A percentile compares a stretch with the other conserved stretches of the same genome.
phyloP scores from a whole-genome alignment of 305 asterid species.

The Solanum hybrid region DNA sequence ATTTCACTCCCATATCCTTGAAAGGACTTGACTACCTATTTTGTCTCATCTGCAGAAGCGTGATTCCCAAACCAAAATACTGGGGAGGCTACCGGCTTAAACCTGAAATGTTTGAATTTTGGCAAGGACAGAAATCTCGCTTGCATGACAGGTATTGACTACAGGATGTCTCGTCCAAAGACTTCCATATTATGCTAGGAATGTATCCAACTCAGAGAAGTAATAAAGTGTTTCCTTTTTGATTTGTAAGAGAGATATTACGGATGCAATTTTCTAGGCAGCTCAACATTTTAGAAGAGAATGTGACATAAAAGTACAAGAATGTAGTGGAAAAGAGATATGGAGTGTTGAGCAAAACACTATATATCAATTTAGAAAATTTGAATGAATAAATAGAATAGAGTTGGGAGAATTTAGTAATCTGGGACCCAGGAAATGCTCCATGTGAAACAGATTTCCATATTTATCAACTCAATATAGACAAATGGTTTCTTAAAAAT shows the following conservation, averaged over 20 bases:
- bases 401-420: background rate
- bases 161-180: background rate
- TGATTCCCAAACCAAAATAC: slow-evolving; percentile 12
- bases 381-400: background rate
- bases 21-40: background rate
- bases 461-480: background rate
- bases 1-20: background rate
- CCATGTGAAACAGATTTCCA: background rate
- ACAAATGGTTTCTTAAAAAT: background rate
- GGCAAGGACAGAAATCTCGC: slow-evolving; percentile 22
- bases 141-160: slow-evolving; percentile 16
- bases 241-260: background rate
- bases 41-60: slow-evolving; percentile 2
- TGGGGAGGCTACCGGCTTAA: slow-evolving; percentile 21
- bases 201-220: background rate
- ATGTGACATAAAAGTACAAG: background rate
- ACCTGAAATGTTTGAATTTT: slow-evolving; percentile 15
- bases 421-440: background rate
- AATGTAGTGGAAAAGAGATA: background rate
- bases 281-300: background rate
- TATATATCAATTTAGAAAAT: background rate
- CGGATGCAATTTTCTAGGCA: background rate
- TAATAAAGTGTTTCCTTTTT: background rate
- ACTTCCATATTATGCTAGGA: background rate
- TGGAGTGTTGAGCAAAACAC: background rate